phyloP scores from a whole-genome alignment of 108 stramenopile genomes.

The Chaetoceros muelleri region DNA sequence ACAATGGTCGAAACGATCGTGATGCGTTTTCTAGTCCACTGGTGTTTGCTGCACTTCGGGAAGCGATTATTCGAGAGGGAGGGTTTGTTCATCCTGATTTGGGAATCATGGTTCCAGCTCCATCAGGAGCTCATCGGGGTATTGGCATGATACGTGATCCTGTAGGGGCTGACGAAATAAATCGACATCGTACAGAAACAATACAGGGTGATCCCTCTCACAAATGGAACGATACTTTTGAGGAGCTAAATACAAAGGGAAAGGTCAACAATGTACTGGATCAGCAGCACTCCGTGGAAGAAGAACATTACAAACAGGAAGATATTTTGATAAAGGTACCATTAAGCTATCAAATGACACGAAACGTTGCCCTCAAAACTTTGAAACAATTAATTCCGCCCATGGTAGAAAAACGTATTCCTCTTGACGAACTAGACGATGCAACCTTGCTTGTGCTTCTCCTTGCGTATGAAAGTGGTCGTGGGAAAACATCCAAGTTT shows the following conservation, averaged over 20 bases:
- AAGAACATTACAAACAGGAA: conserved; percentile 24
- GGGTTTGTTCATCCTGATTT: conserved; percentile 83
- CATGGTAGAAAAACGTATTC: conserved; percentile 25
- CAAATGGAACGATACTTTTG: neutral
- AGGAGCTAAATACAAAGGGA: neutral
- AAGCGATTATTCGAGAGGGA: conserved; percentile 56
- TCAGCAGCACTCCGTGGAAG: neutral
- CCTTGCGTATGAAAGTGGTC: conserved; percentile 64
- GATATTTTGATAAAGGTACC: conserved; percentile 64
- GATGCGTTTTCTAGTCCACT: conserved; percentile 42
- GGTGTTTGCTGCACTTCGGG: conserved; percentile 50
- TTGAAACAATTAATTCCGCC: conserved; percentile 36
- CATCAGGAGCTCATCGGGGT: conserved; percentile 60
- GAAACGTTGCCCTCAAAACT: conserved; percentile 48
- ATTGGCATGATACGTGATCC: conserved; percentile 62
- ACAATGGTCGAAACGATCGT: neutral
- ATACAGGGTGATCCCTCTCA: neutral
- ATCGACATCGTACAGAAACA: neutral
- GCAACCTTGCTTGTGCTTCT: conserved; percentile 47
- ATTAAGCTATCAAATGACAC: conserved; percentile 67
- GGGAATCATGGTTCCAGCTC: conserved; percentile 66
- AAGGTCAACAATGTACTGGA: neutral
- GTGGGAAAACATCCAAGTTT: conserved; percentile 45
- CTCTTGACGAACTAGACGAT: conserved; percentile 59
- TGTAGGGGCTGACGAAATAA: conserved; percentile 7